Evolutionary conservation across 495 filamentous ascomycete species (phyloP).

Genomic region (Chaetomidium leptoderma): DNA sequence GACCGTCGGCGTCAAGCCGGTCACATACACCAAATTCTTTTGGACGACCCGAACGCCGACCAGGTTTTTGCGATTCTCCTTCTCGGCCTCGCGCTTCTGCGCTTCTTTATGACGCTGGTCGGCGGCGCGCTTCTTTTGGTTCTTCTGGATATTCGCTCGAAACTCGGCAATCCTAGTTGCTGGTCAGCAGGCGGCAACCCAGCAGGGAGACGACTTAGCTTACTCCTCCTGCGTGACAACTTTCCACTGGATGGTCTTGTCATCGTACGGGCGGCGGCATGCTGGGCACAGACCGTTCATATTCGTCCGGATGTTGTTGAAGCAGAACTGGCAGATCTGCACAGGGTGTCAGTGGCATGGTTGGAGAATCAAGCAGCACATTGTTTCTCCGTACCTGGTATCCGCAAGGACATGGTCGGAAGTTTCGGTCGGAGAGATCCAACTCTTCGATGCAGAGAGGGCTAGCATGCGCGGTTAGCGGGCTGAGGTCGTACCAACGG

Average conservation of each 20-base stretch:
- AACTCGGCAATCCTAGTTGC: slow-evolving; percentile 52
- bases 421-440: slow-evolving; percentile 94
- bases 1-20: slow-evolving; percentile 84
- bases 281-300: slow-evolving; percentile 95
- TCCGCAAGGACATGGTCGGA: slow-evolving; percentile 94
- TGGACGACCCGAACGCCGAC: slow-evolving; percentile 93
- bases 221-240: slow-evolving; percentile 91
- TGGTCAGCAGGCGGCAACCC: slow-evolving; percentile 28
- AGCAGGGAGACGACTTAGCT: slow-evolving; percentile 4
- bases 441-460: slow-evolving; percentile 99
- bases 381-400: slow-evolving; percentile 69
- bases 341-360: slow-evolving; percentile 23
- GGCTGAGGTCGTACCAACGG: not conserved
- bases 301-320: slow-evolving; percentile 95
- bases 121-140: slow-evolving; percentile 78
- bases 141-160: slow-evolving; percentile 82
- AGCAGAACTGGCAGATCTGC: slow-evolving; percentile 99
- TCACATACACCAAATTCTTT: slow-evolving; percentile 98
- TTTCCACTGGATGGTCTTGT: slow-evolving; percentile 94
- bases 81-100: slow-evolving; percentile 93
- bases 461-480: slow-evolving; percentile 41
- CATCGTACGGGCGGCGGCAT: slow-evolving; percentile 90
- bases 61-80: slow-evolving; percentile 87
- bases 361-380: slow-evolving; percentile 2
- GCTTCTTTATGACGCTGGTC: slow-evolving; percentile 90